Conservation (phyloP, 2,329 filamentous ascomycete species). For the Arthrocladium fulminans region DNA sequence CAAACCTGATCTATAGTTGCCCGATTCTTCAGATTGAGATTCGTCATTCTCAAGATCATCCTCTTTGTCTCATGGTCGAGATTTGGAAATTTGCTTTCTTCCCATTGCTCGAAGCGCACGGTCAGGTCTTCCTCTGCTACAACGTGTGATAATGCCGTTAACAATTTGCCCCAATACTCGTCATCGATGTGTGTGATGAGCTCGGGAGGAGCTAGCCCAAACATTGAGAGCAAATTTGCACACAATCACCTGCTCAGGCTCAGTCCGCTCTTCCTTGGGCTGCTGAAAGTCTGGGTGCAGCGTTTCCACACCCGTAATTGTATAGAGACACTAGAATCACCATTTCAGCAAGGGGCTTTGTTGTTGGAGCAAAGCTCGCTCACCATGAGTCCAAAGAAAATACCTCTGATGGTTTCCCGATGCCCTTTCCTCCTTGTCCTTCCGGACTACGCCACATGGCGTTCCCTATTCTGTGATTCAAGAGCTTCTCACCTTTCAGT, state of each 20-base stretch:
- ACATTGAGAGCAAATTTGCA: conserved; percentile 24
- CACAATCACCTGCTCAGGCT: conserved; percentile 25
- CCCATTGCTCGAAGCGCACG: conserved; percentile 24
- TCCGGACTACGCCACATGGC: conserved; percentile 18
- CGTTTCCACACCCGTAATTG: conserved; percentile 23
- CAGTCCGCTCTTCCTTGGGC: conserved; percentile 19
- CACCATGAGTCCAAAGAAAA: conserved; percentile 15
- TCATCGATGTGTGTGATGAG: conserved; percentile 26
- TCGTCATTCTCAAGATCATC: conserved; percentile 24
- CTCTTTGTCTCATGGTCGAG: conserved; percentile 22
- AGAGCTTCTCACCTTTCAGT: conserved; percentile 11
- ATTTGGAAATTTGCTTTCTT: conserved; percentile 25
- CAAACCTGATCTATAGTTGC: conserved; percentile 21
- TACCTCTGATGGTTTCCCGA: conserved; percentile 10
- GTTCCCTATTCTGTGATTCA: conserved; percentile 13
- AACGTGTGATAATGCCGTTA: background rate
- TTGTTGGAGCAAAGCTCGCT: conserved; percentile 8
- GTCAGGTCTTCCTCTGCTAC: conserved; percentile 9
- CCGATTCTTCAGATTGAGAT: conserved; percentile 26
- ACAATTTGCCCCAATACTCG: conserved; percentile 20
- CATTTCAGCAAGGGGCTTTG: conserved; percentile 7
- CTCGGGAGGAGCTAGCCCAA: conserved; percentile 23
- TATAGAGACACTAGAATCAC: conserved; percentile 20
- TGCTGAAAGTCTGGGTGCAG: conserved; percentile 23
- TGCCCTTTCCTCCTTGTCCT: conserved; percentile 10